Base-by-base conservation (phyloP, 129 eudicot species). In the Pseudognaphalium luteoalbum region DNA sequence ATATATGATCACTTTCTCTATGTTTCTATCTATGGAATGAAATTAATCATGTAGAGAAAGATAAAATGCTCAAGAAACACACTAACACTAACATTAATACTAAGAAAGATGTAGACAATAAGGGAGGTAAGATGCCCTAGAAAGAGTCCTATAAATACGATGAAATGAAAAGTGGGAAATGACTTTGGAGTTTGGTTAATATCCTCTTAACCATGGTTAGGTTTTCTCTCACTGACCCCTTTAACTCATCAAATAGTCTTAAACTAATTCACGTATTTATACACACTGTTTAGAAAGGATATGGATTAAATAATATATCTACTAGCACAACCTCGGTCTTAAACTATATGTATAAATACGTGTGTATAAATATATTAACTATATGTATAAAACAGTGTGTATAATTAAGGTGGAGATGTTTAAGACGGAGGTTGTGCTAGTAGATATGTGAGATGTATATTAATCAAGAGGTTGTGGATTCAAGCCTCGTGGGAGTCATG, bases 141-240 rank as follows among this genome's bases (percentile, higher is more conserved):
- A 80, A 68, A 80, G 75, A 68, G 79, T 42, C 39, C 20, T 74
- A 73, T 74, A 80, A 29, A 80, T 79, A 79, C 28, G 67, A 64
- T 62, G 56, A 54, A 52, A 15, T 12, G 58, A 19, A n/a, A 56
- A 19, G 4, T 57, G 44, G 63, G 41, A 58, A 32, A 71, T 37
- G 6, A 47, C 54, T 66, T 68, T n/a, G 32, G 60, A 66, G 79
- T 80, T 74, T 74, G 71, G 83, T 80, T 74, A 74, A 57, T 30
- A 58, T 8, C 71, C 51, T 57, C 68, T 80, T n/a, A 77, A 66
- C 86, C 75, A 16, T 82, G 82, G 86, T 82, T 82, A 72, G 82
- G 86, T 80, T 33, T 50, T 73, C 39, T 44, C 63, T 57, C 83
- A 80, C 83, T 74, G 17, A 60, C 71, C 52, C 28, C n/a, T 30